Base-by-base conservation (phyloP, 805 yeast genomes). In the Kluyveromyces siamensis region DNA sequence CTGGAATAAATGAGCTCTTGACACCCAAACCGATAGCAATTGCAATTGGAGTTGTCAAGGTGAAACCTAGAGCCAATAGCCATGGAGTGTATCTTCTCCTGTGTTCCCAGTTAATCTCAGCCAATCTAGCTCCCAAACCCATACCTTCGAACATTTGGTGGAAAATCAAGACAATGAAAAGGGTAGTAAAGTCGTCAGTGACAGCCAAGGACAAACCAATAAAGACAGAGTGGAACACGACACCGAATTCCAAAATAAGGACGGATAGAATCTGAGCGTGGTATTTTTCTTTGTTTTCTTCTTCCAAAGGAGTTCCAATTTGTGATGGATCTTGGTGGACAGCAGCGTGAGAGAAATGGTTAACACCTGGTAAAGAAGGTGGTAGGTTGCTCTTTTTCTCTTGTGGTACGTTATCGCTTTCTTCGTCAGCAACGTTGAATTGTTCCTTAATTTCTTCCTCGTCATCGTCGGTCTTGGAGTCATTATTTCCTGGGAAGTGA, bases 61-160 rank as follows among this genome's bases (percentile, higher is more conserved):
- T 66, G 60, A 71, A 83, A 8, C 66, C 77, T 1, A 64, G 14
- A n/a, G 77, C 76, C 52, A 79, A 63, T 0, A 76, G n/a, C 79
- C 83, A 79, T 16, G 87, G 87, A 10, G 83, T 75, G 54, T 59
- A 68, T 53, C 72, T 69, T 56, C 65, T 70, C 17, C 52, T 37
- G 8, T 56, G 45, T 2, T 83, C 80, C 79, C 81, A 80, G 30
- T 68, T 58, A 1, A 79, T 72, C 30, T 72, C 73, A 1, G 88
- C 84, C 37, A 84, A 72, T 65, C 95, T 77, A 8, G 91, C 76
- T 21, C 95, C 95, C 54, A 87, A 71, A 50, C 95, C 96, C 44
- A 87, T 72, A 45, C 95, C 96, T 68, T 87, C 96, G 60, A 87
- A 87, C 72, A 81, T 72, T 66, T 87, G 96, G 63, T 87, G 89